Evolutionary conservation across 495 filamentous ascomycete genomes (phyloP).

Genomic region (Tetracladium setigerum): DNA sequence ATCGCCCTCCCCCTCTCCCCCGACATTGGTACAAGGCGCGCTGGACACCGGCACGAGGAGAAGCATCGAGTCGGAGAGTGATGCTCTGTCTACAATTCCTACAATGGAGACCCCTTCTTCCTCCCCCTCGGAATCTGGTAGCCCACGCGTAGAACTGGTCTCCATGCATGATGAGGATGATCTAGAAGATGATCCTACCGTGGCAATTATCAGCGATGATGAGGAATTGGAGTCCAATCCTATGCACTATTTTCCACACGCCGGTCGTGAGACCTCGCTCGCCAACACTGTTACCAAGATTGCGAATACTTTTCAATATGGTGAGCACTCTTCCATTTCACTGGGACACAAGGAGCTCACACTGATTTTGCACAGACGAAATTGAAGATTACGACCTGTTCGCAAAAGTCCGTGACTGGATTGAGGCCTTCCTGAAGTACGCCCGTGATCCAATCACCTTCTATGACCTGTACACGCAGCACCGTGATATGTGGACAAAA

Average conservation of each 20-base stretch:
- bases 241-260: constrained; percentile 26
- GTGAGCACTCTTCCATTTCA: constrained; percentile 6
- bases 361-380: constrained; percentile 24
- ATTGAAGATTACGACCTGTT: constrained; percentile 31
- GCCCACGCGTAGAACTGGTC: constrained; percentile 20
- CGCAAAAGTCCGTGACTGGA: constrained; percentile 32
- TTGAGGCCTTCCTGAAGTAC: constrained; percentile 31
- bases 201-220: constrained; percentile 18
- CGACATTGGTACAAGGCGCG: constrained; percentile 13
- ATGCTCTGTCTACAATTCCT: constrained; percentile 14
- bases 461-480: constrained; percentile 28
- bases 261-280: constrained; percentile 3
- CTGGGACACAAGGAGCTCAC: not conserved
- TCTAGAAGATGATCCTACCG: constrained; percentile 11
- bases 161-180: constrained; percentile 11
- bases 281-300: constrained; percentile 11
- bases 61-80: constrained; percentile 24
- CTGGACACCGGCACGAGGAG: constrained; percentile 11
- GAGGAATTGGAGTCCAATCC: constrained; percentile 32
- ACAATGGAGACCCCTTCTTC: constrained; percentile 25
- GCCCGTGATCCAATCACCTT: constrained; percentile 20
- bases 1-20: constrained; percentile 35
- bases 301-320: constrained; percentile 13
- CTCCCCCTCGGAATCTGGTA: constrained; percentile 28
- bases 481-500: constrained; percentile 30